A percentile compares a stretch with the other conserved stretches of the same genome.
Conservation (phyloP, 148 eudicot species). For the Beta vulgaris region DNA sequence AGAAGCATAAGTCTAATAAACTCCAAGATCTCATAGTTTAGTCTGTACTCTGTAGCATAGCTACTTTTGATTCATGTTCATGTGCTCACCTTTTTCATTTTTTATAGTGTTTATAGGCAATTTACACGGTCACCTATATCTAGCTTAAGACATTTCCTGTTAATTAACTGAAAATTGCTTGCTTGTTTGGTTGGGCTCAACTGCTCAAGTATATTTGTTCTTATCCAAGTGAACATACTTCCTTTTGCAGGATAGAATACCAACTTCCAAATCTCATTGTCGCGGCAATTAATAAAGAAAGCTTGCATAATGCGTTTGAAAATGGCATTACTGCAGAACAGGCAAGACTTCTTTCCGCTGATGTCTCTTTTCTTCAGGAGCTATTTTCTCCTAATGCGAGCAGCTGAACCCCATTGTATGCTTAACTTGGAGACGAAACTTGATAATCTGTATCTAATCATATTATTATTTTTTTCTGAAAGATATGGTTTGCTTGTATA, state of each 20-base stretch:
- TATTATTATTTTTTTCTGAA: background rate
- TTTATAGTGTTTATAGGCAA: background rate
- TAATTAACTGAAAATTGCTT: conserved; percentile 10
- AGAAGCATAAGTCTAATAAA: background rate
- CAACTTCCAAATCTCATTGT: conserved; percentile 93
- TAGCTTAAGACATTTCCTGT: conserved; percentile 1
- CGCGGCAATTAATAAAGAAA: conserved; percentile 78
- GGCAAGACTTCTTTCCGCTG: conserved; percentile 39
- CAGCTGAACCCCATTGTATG: background rate
- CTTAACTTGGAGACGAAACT: conserved; percentile 3
- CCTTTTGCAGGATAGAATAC: conserved; percentile 74
- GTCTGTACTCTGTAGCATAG: conserved; percentile 4
- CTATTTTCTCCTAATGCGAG: background rate
- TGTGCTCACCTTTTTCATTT: conserved; percentile 2
- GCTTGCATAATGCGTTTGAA: conserved; percentile 76
- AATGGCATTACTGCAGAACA: conserved; percentile 91
- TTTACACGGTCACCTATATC: background rate
- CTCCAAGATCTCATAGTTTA: background rate
- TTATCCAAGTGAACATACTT: background rate
- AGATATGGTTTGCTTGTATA: background rate
- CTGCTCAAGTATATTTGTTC: background rate
- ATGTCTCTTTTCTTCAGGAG: background rate
- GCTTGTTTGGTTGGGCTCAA: background rate
- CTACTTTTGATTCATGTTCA: background rate
- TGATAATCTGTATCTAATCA: background rate